Evolutionary conservation across 306 rosid genomes (phyloP), one percentile per base, ranked within the genome.

Genomic region (Acacia confusa): DNA sequence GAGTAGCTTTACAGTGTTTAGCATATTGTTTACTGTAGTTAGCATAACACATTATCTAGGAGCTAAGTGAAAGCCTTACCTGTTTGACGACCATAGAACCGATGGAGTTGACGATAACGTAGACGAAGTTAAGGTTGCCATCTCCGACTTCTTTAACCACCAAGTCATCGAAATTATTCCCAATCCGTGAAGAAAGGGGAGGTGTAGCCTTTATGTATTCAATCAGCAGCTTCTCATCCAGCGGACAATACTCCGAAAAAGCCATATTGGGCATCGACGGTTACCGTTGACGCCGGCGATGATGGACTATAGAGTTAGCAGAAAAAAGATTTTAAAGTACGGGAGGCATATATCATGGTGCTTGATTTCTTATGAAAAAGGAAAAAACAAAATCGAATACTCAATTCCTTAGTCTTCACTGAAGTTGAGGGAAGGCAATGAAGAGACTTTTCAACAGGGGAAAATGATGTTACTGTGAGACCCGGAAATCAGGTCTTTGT

Each of bases 21-120:
- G 64, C 13, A n/a, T 7, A 8, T n/a, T n/a, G 11, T 9, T 55
- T 22, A 2, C 22, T 13, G n/a, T 55, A 55, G 22, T 55, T 11
- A 48, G 55, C 55, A 4, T 48, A 48, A 48, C n/a, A 14, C 4
- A 48, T 15, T 48, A 16, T 50, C 6, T 50, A 15, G 20, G 57
- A 50, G 57, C 57, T 16, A 50, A 50, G 57, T 5, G 52, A 50
- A 50, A 65, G 7, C 24, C 58, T 45, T 38, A 92, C 98, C 95
- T 95, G 97, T 79, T 93, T 95, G 91, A 95, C 75, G 89, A 95
- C 97, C 52, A 93, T 44, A 78, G 98, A 95, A 45, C 93, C 96
- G 3, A 78, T 28, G 52, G 97, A 82, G 36, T 87, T 92, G 44
- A 84, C 45, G 69, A 93, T 82, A 71, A 95, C 83, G 92, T 48